These are phyloP conservation scores for Dipteronia dyeriana DNA, from an alignment of 345 rosid species.

Conservation along the genomic window DNA sequence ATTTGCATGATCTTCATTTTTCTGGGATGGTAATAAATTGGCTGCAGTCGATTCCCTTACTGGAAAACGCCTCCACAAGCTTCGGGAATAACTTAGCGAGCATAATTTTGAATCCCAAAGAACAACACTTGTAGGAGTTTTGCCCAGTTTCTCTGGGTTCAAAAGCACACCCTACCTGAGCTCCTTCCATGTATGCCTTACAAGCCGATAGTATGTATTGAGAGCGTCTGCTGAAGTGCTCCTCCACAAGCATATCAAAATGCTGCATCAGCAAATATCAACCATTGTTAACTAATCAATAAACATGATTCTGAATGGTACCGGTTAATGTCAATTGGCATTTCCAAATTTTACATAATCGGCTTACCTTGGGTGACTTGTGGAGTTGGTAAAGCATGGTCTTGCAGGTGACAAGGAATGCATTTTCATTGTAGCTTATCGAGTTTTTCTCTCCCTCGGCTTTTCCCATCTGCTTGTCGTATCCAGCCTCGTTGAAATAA, in stretches of 20 bases:
- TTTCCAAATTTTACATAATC: background rate
- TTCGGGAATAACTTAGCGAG: slow-evolving; percentile 78
- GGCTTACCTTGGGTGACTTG: slow-evolving; percentile 75
- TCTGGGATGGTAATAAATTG: slow-evolving; percentile 27
- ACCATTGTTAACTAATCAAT: background rate
- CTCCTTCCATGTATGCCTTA: slow-evolving; percentile 77
- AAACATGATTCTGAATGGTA: background rate
- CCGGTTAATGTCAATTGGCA: background rate
- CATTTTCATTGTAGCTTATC: slow-evolving; percentile 77
- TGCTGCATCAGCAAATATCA: slow-evolving; percentile 50
- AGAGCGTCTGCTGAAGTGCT: slow-evolving; percentile 57
- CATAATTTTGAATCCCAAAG: slow-evolving; percentile 96
- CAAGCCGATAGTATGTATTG: slow-evolving; percentile 56
- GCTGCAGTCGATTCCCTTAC: slow-evolving; percentile 67
- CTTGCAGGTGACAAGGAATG: slow-evolving; percentile 79
- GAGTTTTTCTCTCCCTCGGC: slow-evolving; percentile 95
- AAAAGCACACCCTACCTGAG: slow-evolving; percentile 51
- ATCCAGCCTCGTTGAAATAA: slow-evolving; percentile 96
- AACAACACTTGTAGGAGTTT: slow-evolving; percentile 45
- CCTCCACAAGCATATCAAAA: slow-evolving; percentile 74
- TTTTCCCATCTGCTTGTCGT: slow-evolving; percentile 77
- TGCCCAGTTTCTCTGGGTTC: slow-evolving; percentile 29
- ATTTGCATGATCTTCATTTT: slow-evolving; percentile 23
- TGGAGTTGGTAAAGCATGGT: slow-evolving; percentile 75
- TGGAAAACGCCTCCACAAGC: slow-evolving; percentile 71